Evolutionary conservation across 2,329 filamentous ascomycete species (phyloP), one percentile per base, ranked within the genome.

Genomic region (Colletotrichum aenigma): DNA sequence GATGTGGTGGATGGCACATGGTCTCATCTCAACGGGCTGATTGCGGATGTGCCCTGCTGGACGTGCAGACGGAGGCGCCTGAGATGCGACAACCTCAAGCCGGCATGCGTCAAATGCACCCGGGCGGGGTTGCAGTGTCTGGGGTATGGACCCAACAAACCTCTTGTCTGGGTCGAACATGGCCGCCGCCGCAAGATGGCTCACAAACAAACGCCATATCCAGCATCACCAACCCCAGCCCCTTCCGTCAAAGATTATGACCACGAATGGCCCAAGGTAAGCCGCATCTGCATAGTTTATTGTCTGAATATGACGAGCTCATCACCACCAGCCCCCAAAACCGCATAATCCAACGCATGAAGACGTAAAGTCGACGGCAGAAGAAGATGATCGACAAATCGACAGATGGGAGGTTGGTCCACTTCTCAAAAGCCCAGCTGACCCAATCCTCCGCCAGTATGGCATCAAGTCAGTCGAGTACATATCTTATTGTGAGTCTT

Each of bases 61-160:
- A 64, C 61, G 16, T 64, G 61, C 32, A 34, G 32, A 24, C 61
- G 61, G 13, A 70, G 78, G 38, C 69, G 78, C 28, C 75, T 79
- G 34, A 77, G 77, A 52, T 79, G 78, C 36, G 78, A 79, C 21
- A 75, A 79, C 56, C 72, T 75, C 55, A 78, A 75, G 58, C 78
- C 78, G 3, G 65, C 70, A 38, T 79, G 78, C 56, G 66, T 78
- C 26, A 79, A 79, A 64, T 79, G 78, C 68, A 75, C 58, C 21
- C 77, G 78, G 13, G 68, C 76, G 3, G 75, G 77, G 26, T 48
- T 75, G 16, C 61, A 75, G 9, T 78, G 78, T 21, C 74, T 77
- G 6, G 43, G 43, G 43, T 21, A 48, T 21, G 43, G 43, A 13
- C 43, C 43, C 43, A 48, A 21, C 3, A 48, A 21, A 13, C 43